Evolutionary conservation across 768 basidiomycete genomes (phyloP).

Genomic region (Lentinus tigrinus): DNA sequence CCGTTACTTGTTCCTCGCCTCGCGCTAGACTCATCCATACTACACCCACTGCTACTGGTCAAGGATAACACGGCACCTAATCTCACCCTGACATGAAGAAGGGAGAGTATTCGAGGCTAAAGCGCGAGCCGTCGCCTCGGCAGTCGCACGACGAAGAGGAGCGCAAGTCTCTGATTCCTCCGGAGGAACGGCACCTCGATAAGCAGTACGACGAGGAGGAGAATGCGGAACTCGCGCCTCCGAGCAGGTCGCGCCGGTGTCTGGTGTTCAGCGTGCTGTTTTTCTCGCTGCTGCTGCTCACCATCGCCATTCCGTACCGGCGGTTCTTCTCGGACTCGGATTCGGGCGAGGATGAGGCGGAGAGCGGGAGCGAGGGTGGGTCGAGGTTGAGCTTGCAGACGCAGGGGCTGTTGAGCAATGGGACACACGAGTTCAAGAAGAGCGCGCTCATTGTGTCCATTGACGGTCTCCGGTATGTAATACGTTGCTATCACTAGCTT

Average conservation of each 20-base stretch:
- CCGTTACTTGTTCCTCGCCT: not conserved
- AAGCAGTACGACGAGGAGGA: constrained; percentile 13
- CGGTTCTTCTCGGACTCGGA: not conserved
- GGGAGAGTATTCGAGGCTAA: constrained; percentile 4
- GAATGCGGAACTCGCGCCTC: not conserved
- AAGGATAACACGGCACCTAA: not conserved
- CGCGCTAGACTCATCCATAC: not conserved
- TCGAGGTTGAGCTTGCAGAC: constrained; percentile 32
- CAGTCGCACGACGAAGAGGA: constrained; percentile 16
- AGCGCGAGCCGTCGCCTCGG: not conserved
- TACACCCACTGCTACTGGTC: not conserved
- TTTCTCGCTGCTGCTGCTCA: constrained; percentile 14
- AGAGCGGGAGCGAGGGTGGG: not conserved
- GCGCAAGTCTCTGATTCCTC: constrained; percentile 18
- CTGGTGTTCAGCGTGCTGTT: constrained; percentile 11
- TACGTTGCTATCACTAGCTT: not conserved
- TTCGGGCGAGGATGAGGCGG: not conserved
- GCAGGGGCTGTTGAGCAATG: constrained; percentile 60
- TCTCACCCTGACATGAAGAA: not conserved
- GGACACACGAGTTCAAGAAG: constrained; percentile 77
- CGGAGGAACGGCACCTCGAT: constrained; percentile 1
- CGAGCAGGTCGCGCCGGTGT: not conserved
- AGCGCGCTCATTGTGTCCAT: constrained; percentile 86
- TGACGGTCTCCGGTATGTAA: constrained; percentile 70
- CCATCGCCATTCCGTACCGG: constrained; percentile 9